Conservation (phyloP, 2,329 filamentous ascomycete genomes). For the Trichoderma gracile region DNA sequence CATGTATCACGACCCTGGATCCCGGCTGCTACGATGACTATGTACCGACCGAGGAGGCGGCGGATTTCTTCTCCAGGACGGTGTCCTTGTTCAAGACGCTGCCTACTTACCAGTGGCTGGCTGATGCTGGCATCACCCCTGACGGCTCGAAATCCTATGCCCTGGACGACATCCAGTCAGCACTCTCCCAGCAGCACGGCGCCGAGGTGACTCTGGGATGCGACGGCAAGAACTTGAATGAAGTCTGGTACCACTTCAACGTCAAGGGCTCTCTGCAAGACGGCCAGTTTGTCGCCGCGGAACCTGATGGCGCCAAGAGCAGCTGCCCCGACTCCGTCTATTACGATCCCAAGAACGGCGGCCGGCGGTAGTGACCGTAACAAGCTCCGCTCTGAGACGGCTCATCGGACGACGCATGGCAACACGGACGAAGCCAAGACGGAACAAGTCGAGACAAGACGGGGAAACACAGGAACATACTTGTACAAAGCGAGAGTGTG, state of each 20-base stretch:
- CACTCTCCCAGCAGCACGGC: slow-evolving; percentile 55
- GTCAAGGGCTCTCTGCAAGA: slow-evolving; percentile 57
- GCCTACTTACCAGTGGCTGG: slow-evolving; percentile 65
- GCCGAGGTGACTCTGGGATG: slow-evolving; percentile 61
- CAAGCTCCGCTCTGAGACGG: not conserved
- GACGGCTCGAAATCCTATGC: slow-evolving; percentile 59
- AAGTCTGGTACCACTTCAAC: slow-evolving; percentile 67
- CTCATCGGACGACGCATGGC: not conserved
- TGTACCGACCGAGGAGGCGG: slow-evolving; percentile 61
- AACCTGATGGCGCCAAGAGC: slow-evolving; percentile 57
- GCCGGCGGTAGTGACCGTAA: not conserved
- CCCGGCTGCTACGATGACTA: slow-evolving; percentile 66
- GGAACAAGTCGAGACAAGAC: not conserved
- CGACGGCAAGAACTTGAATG: slow-evolving; percentile 47
- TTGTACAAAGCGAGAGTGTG: slow-evolving; percentile 7
- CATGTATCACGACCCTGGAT: slow-evolving; percentile 68
- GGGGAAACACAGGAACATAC: slow-evolving; percentile 15
- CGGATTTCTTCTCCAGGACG: slow-evolving; percentile 67
- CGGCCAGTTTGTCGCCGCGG: slow-evolving; percentile 59
- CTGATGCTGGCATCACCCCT: slow-evolving; percentile 60
- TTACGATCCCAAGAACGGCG: slow-evolving; percentile 47
- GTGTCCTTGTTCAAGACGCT: slow-evolving; percentile 66
- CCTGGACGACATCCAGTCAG: slow-evolving; percentile 57
- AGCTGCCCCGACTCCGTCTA: slow-evolving; percentile 66
- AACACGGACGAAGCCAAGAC: not conserved